Percentiles rank a stretch among this genome's conserved stretches.
phyloP scores from a whole-genome alignment of 495 filamentous ascomycete species.

The Apiosordaria backusii region DNA sequence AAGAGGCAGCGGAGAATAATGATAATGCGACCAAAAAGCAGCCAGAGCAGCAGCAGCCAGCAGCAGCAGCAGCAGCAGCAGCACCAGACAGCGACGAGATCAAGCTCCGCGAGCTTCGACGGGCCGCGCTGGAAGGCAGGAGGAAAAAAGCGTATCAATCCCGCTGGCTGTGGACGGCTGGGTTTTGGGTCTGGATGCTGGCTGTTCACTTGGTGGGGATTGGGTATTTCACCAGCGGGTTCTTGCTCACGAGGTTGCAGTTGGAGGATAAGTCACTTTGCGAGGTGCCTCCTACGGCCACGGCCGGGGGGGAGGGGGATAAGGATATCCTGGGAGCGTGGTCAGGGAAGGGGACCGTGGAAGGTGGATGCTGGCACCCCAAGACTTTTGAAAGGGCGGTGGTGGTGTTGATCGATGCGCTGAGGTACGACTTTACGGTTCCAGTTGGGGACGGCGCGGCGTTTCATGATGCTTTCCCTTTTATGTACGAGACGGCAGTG shows the following conservation, averaged over 20 bases:
- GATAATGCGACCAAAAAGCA: conserved; percentile 23
- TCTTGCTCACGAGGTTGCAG: conserved; percentile 88
- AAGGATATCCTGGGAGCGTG: conserved; percentile 34
- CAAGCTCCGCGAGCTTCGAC: conserved; percentile 30
- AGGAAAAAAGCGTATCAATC: conserved; percentile 41
- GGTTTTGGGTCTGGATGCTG: conserved; percentile 54
- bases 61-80: neutral
- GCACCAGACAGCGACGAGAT: conserved; percentile 4
- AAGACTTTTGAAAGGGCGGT: conserved; percentile 89
- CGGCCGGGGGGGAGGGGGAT: neutral
- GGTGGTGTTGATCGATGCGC: conserved; percentile 85
- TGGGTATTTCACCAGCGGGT: conserved; percentile 93
- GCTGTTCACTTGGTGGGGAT: conserved; percentile 76
- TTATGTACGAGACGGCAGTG: conserved; percentile 77
- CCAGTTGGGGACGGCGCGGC: conserved; percentile 59
- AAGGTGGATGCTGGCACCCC: conserved; percentile 88
- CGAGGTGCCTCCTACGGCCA: conserved; percentile 56
- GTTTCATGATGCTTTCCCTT: conserved; percentile 83
- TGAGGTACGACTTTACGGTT: conserved; percentile 95
- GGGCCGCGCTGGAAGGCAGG: conserved; percentile 38
- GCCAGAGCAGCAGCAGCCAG: neutral
- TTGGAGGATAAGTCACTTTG: conserved; percentile 87
- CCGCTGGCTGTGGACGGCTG: conserved; percentile 47
- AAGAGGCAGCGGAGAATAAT: too few species aligned
- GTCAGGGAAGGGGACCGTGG: conserved; percentile 47